Base-by-base conservation (phyloP, 2,329 filamentous ascomycete species). In the Ophiostoma sp. region DNA sequence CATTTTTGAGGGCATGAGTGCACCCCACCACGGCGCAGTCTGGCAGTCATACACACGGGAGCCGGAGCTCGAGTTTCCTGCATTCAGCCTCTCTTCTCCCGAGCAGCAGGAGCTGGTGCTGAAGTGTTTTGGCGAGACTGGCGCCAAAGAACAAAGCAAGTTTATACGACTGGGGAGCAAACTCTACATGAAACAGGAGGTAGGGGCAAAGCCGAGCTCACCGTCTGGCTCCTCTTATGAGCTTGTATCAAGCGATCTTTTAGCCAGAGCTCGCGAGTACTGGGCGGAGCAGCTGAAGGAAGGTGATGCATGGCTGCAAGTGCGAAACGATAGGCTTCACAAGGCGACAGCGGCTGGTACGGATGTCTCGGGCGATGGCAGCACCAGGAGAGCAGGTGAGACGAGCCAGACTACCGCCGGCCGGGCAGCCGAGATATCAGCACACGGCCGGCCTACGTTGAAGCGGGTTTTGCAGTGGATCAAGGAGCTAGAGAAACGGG, bases 11-110 rank as follows among this genome's bases (percentile, higher is more conserved):
- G 85, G 85, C 27, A 83, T 84, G 74, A 85, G 84, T 71, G 85
- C 85, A 1, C 86, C 86, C 1, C 84, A 88, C 74, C 81, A 81
- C 72, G 82, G 83, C 1, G 83, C 84, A 3, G 81, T 86, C 15
- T 88, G 86, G 86, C 81, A 86, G 73, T 88, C 86, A 65, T 88
- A 88, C 75, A 79, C 79, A 20, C 83, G 82, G 77, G 86, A 88
- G 75, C 83, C 86, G 1, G 79, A 82, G 20, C 78, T 85, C 15
- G 84, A 86, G 76, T 89, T 88, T 70, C 86, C 86, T 0, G 77
- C 79, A 10, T 88, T 84, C 75, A 74, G 33, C 4, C 69, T 64
- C 15, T 73, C 74, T 33, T 72, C 73, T 10, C 57, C 69, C 3
- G 65, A 54, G 6, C 68, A 74, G 52, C 72, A 67, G 23, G 11